Percentiles rank a stretch among this genome's conserved stretches.
These are phyloP conservation scores for Globisporangium iwayamae DNA, from an alignment of 352 stramenopile species.

Conservation along the genomic window DNA sequence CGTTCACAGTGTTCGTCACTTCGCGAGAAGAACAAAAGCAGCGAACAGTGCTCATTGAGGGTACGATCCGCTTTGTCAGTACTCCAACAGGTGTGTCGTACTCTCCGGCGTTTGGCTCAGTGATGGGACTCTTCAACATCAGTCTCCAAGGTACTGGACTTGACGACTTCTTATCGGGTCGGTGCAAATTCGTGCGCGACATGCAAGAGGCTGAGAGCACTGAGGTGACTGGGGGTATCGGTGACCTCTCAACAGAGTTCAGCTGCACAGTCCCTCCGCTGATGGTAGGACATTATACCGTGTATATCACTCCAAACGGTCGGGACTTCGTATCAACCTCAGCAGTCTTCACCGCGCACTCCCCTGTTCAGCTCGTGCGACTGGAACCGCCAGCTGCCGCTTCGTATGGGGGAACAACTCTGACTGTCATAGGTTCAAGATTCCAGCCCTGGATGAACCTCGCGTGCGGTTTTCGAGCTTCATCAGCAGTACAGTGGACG, in stretches of 20 bases:
- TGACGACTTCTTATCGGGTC: background rate
- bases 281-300: conserved; percentile 21
- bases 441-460: conserved; percentile 44
- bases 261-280: conserved; percentile 25
- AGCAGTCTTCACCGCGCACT: conserved; percentile 25
- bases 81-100: conserved; percentile 10
- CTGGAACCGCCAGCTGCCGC: conserved; percentile 23
- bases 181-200: conserved; percentile 12
- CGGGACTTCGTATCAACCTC: conserved; percentile 24
- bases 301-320: conserved; percentile 36
- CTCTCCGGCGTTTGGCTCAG: conserved; percentile 26
- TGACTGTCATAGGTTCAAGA: conserved; percentile 26
- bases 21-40: background rate
- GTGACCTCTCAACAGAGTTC: conserved; percentile 2
- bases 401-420: conserved; percentile 11
- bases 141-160: conserved; percentile 10
- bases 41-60: conserved; percentile 20
- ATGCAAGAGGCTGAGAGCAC: background rate
- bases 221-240: background rate
- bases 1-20: conserved; percentile 16
- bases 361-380: conserved; percentile 17
- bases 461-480: conserved; percentile 27
- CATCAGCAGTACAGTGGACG: conserved; percentile 12
- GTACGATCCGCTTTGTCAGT: conserved; percentile 20
- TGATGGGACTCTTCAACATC: conserved; percentile 22